Evolutionary conservation across 352 stramenopile species (phyloP), one percentile per base, ranked within the genome.

Genomic region (Globisporangium spinosum): DNA sequence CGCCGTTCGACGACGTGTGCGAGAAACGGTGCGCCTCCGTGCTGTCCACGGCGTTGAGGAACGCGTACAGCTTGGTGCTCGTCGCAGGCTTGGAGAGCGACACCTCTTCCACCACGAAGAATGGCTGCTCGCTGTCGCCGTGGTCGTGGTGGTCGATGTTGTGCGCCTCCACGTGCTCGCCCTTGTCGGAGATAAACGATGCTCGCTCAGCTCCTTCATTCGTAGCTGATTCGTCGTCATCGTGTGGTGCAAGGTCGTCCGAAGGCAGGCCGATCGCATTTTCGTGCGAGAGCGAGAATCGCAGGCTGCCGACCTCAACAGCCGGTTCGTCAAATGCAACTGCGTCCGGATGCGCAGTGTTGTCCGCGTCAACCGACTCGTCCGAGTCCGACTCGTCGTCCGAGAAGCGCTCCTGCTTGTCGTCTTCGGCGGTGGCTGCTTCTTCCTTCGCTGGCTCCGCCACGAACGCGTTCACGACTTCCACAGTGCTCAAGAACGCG

Each of bases 401-500:
- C 13, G 47, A 60, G 62, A 60, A 57, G 49, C 23, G 20, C 53
- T 64, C 43, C 7, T 55, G 35, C 25, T 67, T 38, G 22, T 60
- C 27, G 34, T 77, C 77, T 15, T 76, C 70, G 38, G 60, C 62
- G 1, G 56, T n/a, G 35, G 74, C 22, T 3, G 43, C 27, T 20
- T 69, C 65, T 10, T 78, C 71, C 29, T 65, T 71, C 0, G 66
- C 68, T 0, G 69, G 53, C 34, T 70, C 15, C 12, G 62, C 23
- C 20, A 54, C 45, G 32, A 56, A 45, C 8, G 47, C 61, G 8
- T 49, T 74, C 10, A 64, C 20, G 13, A 72, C 69, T 34, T 88
- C 77, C 2, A 93, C 84, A 10, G 74, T 87, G 66, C 64, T 93
- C 40, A 93, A 58, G 64, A 93, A 93, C 6, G 79, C 79, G 6